A percentile compares a stretch with the other conserved stretches of the same genome.
phyloP scores from a whole-genome alignment of 306 rosid species.

The Albizia julibrissin region DNA sequence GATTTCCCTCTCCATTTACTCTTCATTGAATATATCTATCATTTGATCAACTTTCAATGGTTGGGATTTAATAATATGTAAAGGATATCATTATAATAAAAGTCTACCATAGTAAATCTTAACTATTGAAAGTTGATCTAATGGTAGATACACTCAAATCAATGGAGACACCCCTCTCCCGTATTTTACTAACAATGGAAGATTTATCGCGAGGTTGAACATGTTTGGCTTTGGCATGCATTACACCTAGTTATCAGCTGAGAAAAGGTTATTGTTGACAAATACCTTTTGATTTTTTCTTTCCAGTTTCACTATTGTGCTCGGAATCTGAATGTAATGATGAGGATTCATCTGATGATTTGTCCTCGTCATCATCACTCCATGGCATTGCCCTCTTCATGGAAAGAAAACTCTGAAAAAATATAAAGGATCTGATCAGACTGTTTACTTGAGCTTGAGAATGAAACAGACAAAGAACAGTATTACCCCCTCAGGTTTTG shows the following conservation, averaged over 20 bases:
- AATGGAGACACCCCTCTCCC: too few species aligned
- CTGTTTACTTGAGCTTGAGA: neutral
- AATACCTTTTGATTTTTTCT: slow-evolving; percentile 49
- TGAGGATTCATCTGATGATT: slow-evolving; percentile 55
- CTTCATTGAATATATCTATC: too few species aligned
- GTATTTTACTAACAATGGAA: neutral
- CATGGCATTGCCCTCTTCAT: slow-evolving; percentile 89
- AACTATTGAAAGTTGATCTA: too few species aligned
- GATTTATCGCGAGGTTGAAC: neutral
- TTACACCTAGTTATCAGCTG: slow-evolving; percentile 5
- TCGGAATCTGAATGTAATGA: slow-evolving; percentile 56
- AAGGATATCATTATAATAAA: too few species aligned
- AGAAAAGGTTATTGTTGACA: slow-evolving; percentile 6
- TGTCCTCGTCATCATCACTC: slow-evolving; percentile 64
- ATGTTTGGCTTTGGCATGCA: slow-evolving; percentile 16
- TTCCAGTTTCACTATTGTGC: slow-evolving; percentile 38
- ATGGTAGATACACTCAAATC: too few species aligned
- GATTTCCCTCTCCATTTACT: too few species aligned
- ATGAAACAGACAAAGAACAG: slow-evolving; percentile 1
- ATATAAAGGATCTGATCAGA: slow-evolving; percentile 21
- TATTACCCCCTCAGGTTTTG: neutral
- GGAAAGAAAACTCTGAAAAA: slow-evolving; percentile 25
- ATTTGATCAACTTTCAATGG: too few species aligned
- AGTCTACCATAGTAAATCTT: too few species aligned
- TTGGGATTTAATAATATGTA: too few species aligned